Evolutionary conservation across 345 rosid species (phyloP).

Genomic region (Erysimum cheiranthoides): DNA sequence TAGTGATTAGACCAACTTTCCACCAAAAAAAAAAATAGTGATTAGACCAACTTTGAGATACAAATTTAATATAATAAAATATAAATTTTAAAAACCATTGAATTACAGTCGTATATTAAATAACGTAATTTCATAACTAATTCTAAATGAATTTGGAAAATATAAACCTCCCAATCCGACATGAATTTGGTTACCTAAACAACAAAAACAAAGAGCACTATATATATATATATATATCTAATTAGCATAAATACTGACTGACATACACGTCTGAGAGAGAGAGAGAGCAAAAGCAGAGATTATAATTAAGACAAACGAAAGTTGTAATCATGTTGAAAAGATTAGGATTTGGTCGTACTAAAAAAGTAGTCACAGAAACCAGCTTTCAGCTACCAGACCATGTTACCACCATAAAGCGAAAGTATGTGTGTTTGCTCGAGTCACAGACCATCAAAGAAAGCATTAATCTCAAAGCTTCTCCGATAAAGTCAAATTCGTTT

Average conservation of each 20-base stretch:
- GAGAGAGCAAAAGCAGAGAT: not conserved
- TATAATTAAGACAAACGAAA: not conserved
- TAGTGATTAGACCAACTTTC: no score
- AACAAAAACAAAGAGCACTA: not conserved
- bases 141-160: not conserved
- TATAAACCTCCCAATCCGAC: not conserved
- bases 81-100: no score
- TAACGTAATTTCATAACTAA: no score
- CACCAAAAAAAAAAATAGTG: no score
- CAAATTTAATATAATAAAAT: no score
- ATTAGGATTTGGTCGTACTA: not conserved
- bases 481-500: not conserved
- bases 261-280: no score
- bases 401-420: not conserved
- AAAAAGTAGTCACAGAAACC: not conserved
- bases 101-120: no score
- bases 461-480: constrained; percentile 2
- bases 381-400: constrained; percentile 4
- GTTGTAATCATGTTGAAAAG: not conserved
- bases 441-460: constrained; percentile 4
- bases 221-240: no score
- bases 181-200: not conserved
- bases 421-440: constrained; percentile 2
- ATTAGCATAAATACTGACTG: no score
- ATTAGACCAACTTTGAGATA: no score